Conservation (phyloP, 768 basidiomycete species). For the Panellus pusillus region DNA sequence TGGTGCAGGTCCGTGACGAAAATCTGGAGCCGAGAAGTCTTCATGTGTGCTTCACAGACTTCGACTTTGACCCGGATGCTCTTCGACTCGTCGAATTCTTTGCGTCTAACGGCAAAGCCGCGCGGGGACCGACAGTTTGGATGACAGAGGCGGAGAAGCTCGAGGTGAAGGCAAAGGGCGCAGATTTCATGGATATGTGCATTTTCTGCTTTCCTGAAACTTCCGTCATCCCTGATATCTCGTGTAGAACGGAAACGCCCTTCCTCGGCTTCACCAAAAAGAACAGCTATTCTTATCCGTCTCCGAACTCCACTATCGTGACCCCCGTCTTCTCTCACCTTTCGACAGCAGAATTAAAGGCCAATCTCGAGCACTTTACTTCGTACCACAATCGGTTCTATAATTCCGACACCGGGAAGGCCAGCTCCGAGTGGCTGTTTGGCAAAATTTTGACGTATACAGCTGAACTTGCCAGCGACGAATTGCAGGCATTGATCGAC, state of each 20-base stretch:
- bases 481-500: slow-evolving; percentile 12
- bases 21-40: no score
- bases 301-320: not conserved
- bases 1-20: no score
- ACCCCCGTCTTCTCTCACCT: not conserved
- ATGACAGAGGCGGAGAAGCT: slow-evolving; percentile 23
- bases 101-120: not conserved
- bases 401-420: slow-evolving; percentile 22
- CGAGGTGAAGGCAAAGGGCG: slow-evolving; percentile 14
- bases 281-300: slow-evolving; percentile 8
- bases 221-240: not conserved
- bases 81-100: slow-evolving; percentile 21
- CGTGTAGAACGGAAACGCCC: slow-evolving; percentile 9
- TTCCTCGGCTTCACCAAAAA: slow-evolving; percentile 5
- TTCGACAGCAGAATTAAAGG: not conserved
- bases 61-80: slow-evolving; percentile 6
- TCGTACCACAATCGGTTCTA: slow-evolving; percentile 26
- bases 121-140: slow-evolving; percentile 3
- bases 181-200: slow-evolving; percentile 19
- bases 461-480: slow-evolving; percentile 5
- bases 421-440: slow-evolving; percentile 25
- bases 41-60: no score
- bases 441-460: slow-evolving; percentile 15
- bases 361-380: slow-evolving; percentile 5
- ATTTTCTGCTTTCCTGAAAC: not conserved